Evolutionary conservation across 176 grass and related monocot species (phyloP), one percentile per base, ranked within the genome.

Genomic region (Carex scoparia): DNA sequence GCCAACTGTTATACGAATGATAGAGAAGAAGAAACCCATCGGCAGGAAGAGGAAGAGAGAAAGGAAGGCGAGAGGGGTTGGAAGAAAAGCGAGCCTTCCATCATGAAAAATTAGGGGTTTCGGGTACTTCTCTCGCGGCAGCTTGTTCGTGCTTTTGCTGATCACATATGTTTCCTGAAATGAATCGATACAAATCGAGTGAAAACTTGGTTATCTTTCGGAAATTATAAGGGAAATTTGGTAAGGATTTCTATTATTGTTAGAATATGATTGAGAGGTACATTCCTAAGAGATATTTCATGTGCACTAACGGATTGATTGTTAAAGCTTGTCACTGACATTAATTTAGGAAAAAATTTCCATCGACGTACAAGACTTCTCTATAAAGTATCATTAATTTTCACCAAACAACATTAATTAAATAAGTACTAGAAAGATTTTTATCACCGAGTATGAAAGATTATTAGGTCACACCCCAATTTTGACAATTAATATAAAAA

Each of bases 31-130:
- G 40, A 95, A 3, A 1, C 91, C 93, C 28, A 98, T 85, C 7
- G 95, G 93, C 0, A 98, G 70, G 83, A 91, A 95, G 13, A 95
- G 84, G 77, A 98, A 90, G 69, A 95, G 86, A 12, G 93, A 81
- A 12, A 94, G 80, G 59, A 23, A 87, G n/a, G 88, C 83, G 10
- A 84, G 61, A 9, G 93, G 88, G 10, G 84, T 92, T 0, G 95
- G 95, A 12, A 98, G 83, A 80, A 98, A 90, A 1, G 89, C 95
- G 0, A 98, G 88, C 14, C 93, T 90, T 10, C 95, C 93, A 85
- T 98, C 95, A 70, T 98, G 95, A 88, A 98, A 98, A 69, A 98
- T 90, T 61, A 98, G 76, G 31, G 89, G 95, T 87, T 92, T 98
- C 18, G 93, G 95, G 88, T 93, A 98, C 71, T 76, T 95, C n/a